These are phyloP conservation scores for Vigna reflexopilosa DNA, from an alignment of 306 rosid species.

Conservation along the genomic window DNA sequence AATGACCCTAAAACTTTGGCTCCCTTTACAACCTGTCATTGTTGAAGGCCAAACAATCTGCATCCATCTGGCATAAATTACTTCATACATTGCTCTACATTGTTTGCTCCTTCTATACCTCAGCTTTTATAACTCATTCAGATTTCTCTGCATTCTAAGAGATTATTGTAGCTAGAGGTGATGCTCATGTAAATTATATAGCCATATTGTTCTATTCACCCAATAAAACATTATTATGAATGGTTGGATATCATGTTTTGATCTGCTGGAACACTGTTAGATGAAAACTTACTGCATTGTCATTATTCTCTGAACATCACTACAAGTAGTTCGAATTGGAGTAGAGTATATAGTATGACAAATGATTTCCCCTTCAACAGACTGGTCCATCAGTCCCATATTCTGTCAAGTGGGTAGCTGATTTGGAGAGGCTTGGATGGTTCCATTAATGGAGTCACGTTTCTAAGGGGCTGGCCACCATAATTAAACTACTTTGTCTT, in stretches of 20 bases:
- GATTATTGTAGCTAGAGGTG: constrained; percentile 41
- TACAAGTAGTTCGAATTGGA: constrained; percentile 27
- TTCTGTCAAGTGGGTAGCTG: constrained; percentile 35
- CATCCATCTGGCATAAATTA: constrained; percentile 31
- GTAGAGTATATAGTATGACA: neutral
- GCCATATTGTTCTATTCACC: constrained; percentile 41
- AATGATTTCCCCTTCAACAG: constrained; percentile 23
- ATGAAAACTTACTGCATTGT: constrained; percentile 11
- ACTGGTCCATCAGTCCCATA: constrained; percentile 40
- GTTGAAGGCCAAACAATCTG: constrained; percentile 41
- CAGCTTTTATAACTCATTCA: constrained; percentile 19
- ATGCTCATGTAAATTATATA: constrained; percentile 41
- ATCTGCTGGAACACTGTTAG: constrained; percentile 30
- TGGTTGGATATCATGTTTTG: constrained; percentile 33
- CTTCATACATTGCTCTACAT: constrained; percentile 31
- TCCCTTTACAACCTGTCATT: constrained; percentile 54
- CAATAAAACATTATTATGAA: constrained; percentile 38
- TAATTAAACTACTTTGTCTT: constrained; percentile 15
- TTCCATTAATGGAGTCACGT: constrained; percentile 29
- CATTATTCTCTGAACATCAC: too few relatives aligned
- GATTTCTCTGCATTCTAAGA: constrained; percentile 36
- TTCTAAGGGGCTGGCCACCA: constrained; percentile 4
- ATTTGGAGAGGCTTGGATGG: constrained; percentile 6
- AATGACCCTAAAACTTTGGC: constrained; percentile 38
- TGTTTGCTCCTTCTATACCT: constrained; percentile 42